Percentiles rank a stretch among this genome's conserved stretches.
Evolutionary conservation across 108 stramenopile species (phyloP).

Genomic region (Cyclotella atomus): DNA sequence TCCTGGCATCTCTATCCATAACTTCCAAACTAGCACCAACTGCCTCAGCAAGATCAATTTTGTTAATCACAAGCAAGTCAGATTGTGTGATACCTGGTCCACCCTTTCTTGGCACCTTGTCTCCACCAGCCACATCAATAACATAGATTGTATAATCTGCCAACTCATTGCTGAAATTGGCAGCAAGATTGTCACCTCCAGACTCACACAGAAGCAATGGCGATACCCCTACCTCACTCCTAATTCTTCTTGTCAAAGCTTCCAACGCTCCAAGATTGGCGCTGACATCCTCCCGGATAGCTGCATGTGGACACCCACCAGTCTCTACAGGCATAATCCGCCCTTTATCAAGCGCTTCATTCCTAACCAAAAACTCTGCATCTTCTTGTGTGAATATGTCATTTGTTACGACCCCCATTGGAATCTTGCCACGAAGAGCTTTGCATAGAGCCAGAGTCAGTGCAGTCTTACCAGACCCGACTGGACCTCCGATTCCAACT

Average conservation of each 20-base stretch:
- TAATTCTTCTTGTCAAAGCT: slow-evolving; percentile 76
- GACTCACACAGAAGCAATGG: slow-evolving; percentile 92
- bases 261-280: slow-evolving; percentile 95
- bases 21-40: slow-evolving; percentile 95
- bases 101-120: slow-evolving; percentile 98
- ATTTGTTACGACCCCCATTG: slow-evolving; percentile 92
- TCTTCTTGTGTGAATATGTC: slow-evolving; percentile 99
- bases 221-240: slow-evolving; percentile 8
- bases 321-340: slow-evolving; percentile 96
- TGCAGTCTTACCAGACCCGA: slow-evolving; percentile 90
- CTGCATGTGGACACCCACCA: slow-evolving; percentile 98
- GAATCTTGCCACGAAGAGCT: slow-evolving; percentile 49
- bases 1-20: slow-evolving; percentile 90
- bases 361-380: slow-evolving; percentile 90
- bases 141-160: slow-evolving; percentile 98
- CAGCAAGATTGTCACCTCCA: slow-evolving; percentile 98
- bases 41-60: slow-evolving; percentile 97
- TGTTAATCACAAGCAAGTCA: slow-evolving; percentile 96
- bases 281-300: slow-evolving; percentile 95
- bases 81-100: slow-evolving; percentile 98
- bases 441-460: slow-evolving; percentile 81
- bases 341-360: slow-evolving; percentile 73
- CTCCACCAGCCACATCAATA: slow-evolving; percentile 98
- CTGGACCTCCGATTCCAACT: slow-evolving; percentile 94
- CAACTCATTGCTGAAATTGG: slow-evolving; percentile 93